phyloP scores from a whole-genome alignment of 306 rosid genomes.

The Lotus japonicus region DNA sequence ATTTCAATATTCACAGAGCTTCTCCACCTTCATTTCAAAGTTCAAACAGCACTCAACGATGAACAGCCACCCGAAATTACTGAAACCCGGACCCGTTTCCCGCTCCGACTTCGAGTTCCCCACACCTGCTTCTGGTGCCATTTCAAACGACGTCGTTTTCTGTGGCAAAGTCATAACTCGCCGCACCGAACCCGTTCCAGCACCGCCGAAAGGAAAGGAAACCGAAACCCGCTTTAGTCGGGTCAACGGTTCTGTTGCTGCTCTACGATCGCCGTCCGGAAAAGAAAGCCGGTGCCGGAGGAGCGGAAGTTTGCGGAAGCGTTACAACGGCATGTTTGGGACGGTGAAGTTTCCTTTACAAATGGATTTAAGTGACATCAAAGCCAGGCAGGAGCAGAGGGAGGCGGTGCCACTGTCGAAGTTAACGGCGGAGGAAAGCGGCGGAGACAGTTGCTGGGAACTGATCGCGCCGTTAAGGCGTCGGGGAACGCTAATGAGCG shows the following conservation, averaged over 20 bases:
- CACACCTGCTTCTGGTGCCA: neutral
- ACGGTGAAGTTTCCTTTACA: slow-evolving; percentile 32
- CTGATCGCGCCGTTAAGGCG: slow-evolving; percentile 31
- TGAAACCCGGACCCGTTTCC: neutral
- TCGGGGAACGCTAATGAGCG: slow-evolving; percentile 6
- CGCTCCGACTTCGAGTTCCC: slow-evolving; percentile 32
- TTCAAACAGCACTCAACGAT: neutral
- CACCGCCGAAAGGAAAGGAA: neutral
- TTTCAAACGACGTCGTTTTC: slow-evolving; percentile 24
- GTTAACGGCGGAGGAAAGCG: neutral
- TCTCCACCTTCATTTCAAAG: neutral
- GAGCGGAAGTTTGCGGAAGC: slow-evolving; percentile 5
- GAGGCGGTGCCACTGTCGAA: neutral
- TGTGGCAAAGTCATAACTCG: slow-evolving; percentile 27
- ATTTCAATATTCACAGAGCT: neutral
- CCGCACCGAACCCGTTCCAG: slow-evolving; percentile 2
- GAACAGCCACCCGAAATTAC: neutral
- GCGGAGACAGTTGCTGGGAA: slow-evolving; percentile 32
- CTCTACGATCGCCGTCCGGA: neutral
- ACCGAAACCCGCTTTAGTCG: neutral
- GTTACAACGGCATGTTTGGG: slow-evolving; percentile 18
- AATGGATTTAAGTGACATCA: slow-evolving; percentile 35
- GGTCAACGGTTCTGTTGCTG: no score
- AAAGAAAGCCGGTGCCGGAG: slow-evolving; percentile 1
- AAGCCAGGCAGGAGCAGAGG: slow-evolving; percentile 28